Evolutionary conservation across 345 rosid genomes (phyloP).

Genomic region (Rhizophora mangle): DNA sequence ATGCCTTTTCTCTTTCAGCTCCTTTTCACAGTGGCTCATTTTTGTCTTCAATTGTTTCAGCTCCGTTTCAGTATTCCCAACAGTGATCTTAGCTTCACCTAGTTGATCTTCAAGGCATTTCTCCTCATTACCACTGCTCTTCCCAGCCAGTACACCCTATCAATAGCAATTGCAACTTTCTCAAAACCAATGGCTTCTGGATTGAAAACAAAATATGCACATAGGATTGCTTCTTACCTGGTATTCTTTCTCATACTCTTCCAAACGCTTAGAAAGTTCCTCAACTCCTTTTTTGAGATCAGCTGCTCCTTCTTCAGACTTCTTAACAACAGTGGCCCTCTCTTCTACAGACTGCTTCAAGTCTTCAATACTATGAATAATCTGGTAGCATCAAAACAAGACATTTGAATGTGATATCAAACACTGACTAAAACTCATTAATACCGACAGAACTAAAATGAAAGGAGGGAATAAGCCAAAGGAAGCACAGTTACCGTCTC

Average conservation of each 20-base stretch:
- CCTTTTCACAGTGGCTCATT: constrained; percentile 77
- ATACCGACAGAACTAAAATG: background rate
- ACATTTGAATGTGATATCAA: constrained; percentile 11
- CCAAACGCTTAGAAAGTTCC: constrained; percentile 70
- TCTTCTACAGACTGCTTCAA: constrained; percentile 69
- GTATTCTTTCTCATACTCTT: constrained; percentile 77
- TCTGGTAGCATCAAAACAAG: constrained; percentile 41
- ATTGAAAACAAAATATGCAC: constrained; percentile 3
- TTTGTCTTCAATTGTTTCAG: constrained; percentile 78
- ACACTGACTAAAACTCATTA: background rate
- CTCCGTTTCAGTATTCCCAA: constrained; percentile 87
- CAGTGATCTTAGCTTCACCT: constrained; percentile 83
- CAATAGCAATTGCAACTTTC: constrained; percentile 16
- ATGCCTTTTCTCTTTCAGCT: constrained; percentile 68
- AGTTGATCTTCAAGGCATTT: constrained; percentile 98
- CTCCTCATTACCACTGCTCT: constrained; percentile 88
- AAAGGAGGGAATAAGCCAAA: constrained; percentile 12
- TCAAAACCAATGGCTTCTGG: constrained; percentile 6
- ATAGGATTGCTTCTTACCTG: constrained; percentile 45
- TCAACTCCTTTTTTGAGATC: constrained; percentile 62
- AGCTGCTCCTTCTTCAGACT: constrained; percentile 81
- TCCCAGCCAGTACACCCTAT: constrained; percentile 93
- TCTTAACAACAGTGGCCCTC: constrained; percentile 63
- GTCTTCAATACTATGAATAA: constrained; percentile 67
- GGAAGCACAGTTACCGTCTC: constrained; percentile 50